phyloP scores from a whole-genome alignment of 2,329 filamentous ascomycete species.

The Apiospora hydei region DNA sequence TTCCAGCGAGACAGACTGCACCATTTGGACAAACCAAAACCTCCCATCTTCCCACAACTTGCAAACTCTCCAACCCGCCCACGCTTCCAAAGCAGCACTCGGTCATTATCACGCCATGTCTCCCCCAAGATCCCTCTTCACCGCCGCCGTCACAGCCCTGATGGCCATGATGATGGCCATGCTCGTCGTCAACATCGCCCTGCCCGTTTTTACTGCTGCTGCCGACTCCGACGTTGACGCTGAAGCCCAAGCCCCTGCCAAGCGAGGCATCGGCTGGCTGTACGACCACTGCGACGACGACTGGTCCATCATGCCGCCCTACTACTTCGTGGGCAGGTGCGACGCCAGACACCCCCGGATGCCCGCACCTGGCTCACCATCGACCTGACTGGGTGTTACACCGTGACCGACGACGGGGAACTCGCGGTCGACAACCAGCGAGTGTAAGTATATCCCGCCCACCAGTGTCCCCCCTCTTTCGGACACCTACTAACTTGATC shows the following conservation, averaged over 20 bases:
- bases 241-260: background rate
- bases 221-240: too few relatives aligned
- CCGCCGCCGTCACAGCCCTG: background rate
- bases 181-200: background rate
- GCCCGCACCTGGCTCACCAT: slow-evolving; percentile 4
- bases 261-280: slow-evolving; percentile 20
- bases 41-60: background rate
- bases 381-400: background rate
- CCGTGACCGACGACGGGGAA: slow-evolving; percentile 7
- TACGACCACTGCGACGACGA: slow-evolving; percentile 22
- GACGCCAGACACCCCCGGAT: background rate
- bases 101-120: background rate
- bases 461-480: background rate
- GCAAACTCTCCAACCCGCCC: background rate
- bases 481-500: background rate
- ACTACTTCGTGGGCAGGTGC: slow-evolving; percentile 13
- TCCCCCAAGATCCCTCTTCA: background rate
- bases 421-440: slow-evolving; percentile 14
- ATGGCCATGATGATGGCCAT: background rate
- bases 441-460: background rate
- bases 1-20: background rate
- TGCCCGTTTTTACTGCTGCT: background rate
- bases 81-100: background rate
- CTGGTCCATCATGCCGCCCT: slow-evolving; percentile 7
- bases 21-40: background rate